Evolutionary conservation across 2,329 filamentous ascomycete genomes (phyloP).

Genomic region (Akanthomyces uredinophilus): DNA sequence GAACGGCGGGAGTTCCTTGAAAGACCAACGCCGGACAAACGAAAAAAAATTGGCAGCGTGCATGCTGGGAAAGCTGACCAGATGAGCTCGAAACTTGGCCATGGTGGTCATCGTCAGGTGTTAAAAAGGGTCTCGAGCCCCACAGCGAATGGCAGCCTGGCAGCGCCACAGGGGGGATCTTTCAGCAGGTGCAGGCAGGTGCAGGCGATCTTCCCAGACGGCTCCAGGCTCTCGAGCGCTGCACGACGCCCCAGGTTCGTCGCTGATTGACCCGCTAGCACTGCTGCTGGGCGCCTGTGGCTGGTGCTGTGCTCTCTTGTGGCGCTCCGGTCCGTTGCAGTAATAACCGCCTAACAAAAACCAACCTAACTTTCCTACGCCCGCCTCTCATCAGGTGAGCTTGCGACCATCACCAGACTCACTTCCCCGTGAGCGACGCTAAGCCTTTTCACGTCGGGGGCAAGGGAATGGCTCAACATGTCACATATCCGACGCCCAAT

Average conservation of each 20-base stretch:
- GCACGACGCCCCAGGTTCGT: neutral
- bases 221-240: neutral
- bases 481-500: neutral
- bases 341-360: neutral
- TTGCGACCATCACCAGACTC: neutral
- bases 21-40: neutral
- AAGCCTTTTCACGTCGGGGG: neutral
- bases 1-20: neutral
- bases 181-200: neutral
- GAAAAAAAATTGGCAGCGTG: neutral
- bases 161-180: neutral
- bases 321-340: no score
- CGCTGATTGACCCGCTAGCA: neutral
- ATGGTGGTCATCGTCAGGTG: slow-evolving; percentile 7
- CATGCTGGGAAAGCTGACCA: slow-evolving; percentile 8
- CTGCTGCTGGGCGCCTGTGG: neutral
- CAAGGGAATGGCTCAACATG: slow-evolving; percentile 8
- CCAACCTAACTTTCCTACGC: neutral
- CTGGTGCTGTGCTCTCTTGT: neutral
- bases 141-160: neutral
- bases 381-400: neutral
- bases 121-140: slow-evolving; percentile 12
- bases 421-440: neutral
- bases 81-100: neutral
- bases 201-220: neutral